phyloP scores from a whole-genome alignment of 495 filamentous ascomycete species.

The Xylaria castorea region DNA sequence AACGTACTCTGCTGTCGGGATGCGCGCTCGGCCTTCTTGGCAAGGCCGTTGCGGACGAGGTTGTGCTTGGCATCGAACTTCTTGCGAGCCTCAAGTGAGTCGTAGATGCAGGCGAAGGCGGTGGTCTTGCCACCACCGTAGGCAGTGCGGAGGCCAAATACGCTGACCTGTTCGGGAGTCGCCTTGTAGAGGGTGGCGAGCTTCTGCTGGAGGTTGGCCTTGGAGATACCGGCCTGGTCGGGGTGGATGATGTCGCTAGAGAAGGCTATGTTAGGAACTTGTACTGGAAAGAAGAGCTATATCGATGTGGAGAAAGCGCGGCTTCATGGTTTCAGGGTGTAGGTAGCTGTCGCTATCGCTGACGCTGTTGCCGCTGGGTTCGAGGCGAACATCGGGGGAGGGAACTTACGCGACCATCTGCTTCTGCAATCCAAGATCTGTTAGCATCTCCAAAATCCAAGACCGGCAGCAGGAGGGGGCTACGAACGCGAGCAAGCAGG shows the following conservation, averaged over 20 bases:
- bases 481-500: slow-evolving; percentile 70
- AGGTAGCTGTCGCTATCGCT: neutral
- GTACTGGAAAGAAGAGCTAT: neutral
- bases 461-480: neutral
- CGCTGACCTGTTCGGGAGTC: slow-evolving; percentile 92
- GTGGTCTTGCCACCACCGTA: slow-evolving; percentile 99
- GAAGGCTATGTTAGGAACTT: slow-evolving; percentile 30
- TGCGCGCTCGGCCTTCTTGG: slow-evolving; percentile 92
- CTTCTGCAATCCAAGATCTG: slow-evolving; percentile 53
- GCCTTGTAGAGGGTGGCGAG: slow-evolving; percentile 96
- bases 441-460: slow-evolving; percentile 23
- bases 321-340: neutral
- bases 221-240: slow-evolving; percentile 95
- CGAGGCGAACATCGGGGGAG: slow-evolving; percentile 26
- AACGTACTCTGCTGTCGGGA: slow-evolving; percentile 98
- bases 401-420: slow-evolving; percentile 99
- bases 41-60: slow-evolving; percentile 88
- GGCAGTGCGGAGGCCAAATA: slow-evolving; percentile 98
- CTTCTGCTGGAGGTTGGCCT: slow-evolving; percentile 96
- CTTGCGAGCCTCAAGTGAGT: slow-evolving; percentile 95
- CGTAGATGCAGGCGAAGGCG: slow-evolving; percentile 98
- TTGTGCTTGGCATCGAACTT: slow-evolving; percentile 99
- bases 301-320: slow-evolving; percentile 5
- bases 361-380: neutral
- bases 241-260: slow-evolving; percentile 98